Conservation (phyloP, 352 stramenopile species). For the Thraustochytrium striatum region DNA sequence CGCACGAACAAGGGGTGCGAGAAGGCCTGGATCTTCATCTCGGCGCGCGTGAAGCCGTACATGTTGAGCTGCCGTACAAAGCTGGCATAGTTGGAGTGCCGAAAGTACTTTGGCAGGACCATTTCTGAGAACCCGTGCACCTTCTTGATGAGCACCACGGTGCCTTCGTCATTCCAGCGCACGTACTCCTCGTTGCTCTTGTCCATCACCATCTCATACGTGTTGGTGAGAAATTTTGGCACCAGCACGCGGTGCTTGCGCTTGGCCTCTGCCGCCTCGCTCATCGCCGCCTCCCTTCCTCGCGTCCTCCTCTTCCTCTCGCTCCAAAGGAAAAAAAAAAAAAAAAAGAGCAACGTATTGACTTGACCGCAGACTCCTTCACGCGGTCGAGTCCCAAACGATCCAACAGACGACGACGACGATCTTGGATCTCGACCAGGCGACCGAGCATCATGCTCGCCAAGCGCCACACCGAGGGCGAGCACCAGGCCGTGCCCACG, state of each 20-base stretch:
- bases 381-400: too few species aligned
- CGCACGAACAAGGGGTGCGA: conserved; percentile 30
- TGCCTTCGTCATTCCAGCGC: conserved; percentile 78
- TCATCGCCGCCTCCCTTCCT: too few species aligned
- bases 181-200: conserved; percentile 72
- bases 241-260: neutral
- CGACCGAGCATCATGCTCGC: too few species aligned
- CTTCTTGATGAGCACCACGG: conserved; percentile 81
- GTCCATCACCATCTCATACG: conserved; percentile 86
- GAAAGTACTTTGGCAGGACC: conserved; percentile 77
- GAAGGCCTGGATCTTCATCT: conserved; percentile 8
- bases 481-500: too few species aligned
- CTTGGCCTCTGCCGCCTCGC: too few species aligned
- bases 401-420: too few species aligned
- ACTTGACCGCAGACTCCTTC: too few species aligned
- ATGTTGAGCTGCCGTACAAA: conserved; percentile 89
- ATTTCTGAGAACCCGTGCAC: conserved; percentile 56
- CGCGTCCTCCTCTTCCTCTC: too few species aligned
- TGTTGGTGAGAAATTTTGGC: conserved; percentile 84
- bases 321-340: too few species aligned
- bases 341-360: too few species aligned
- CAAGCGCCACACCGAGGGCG: too few species aligned
- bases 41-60: conserved; percentile 51
- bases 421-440: too few species aligned
- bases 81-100: conserved; percentile 86